A percentile compares a stretch with the other conserved stretches of the same genome.
phyloP scores from a whole-genome alignment of 2,329 filamentous ascomycete genomes.

The Cyphellophora europaea region DNA sequence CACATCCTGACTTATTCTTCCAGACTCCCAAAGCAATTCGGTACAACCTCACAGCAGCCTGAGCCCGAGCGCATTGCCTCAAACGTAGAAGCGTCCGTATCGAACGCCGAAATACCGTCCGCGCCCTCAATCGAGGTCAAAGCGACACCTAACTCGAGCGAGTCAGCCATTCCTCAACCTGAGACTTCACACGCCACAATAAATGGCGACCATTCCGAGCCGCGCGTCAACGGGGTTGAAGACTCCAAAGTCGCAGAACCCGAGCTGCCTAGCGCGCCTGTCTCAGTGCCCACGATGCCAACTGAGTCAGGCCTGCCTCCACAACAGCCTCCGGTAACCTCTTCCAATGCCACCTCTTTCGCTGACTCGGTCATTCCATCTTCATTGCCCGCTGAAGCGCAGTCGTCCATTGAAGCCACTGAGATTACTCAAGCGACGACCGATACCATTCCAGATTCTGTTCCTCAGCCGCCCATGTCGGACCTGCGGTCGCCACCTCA shows the following conservation, averaged over 20 bases:
- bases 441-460: constrained; percentile 8
- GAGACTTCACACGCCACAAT: not conserved
- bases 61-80: constrained; percentile 12
- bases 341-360: not conserved
- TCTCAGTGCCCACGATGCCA: not conserved
- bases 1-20: constrained; percentile 9
- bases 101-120: constrained; percentile 12
- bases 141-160: not conserved
- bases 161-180: no score
- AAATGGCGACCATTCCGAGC: not conserved
- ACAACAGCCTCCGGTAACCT: not conserved
- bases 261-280: not conserved
- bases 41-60: constrained; percentile 14
- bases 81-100: constrained; percentile 17
- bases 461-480: constrained; percentile 18
- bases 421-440: constrained; percentile 7
- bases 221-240: no score
- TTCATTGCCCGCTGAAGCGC: constrained; percentile 13
- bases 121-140: not conserved
- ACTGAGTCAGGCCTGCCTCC: not conserved
- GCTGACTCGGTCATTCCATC: constrained; percentile 13
- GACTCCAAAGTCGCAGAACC: no score
- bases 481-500: constrained; percentile 20
- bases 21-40: constrained; percentile 18
- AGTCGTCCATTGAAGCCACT: constrained; percentile 8